Base-by-base conservation (phyloP, 2,329 filamentous ascomycete species). In the Pseudogymnoascus sp. region DNA sequence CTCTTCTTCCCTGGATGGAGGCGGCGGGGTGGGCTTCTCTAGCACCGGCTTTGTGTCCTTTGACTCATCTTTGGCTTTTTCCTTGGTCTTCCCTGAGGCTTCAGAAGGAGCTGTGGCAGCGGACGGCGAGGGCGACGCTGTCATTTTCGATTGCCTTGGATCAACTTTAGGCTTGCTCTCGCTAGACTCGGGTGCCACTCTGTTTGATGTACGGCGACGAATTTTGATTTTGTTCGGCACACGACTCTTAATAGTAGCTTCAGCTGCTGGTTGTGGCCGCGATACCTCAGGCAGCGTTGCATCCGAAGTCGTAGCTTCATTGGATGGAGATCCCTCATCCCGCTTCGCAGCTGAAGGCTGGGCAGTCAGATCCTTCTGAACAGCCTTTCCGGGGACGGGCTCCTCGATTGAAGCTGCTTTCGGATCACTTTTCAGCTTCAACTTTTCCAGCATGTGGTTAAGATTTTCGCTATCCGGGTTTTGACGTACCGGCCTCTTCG, bases 381-480 rank as follows among this genome's bases (percentile, higher is more conserved):
- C 25, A 35, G 50, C 50, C 14, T 57, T 57, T 18, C 5, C 14
- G 35, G 28, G 18, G 39, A 43, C 20, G 39, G 39, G 20, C 39
- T 43, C 39, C 20, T 20, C 20, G 39, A 43, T 62, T 18, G 41
- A 30, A 28, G 28, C 12, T n/a, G 62, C 38, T 25, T 58, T 33
- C 25, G 59, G 50, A n/a, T 65, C 63, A 14, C 59, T 41, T 63
- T 60, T 67, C 62, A 71, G 41, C 58, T 64, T 66, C 61, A 71
- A 62, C 30, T 62, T 68, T n/a, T 66, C 65, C 69, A 71, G 69
- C 39, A 69, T 38, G 58, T 63, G 62, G 57, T 71, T 67, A 25
- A 71, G 59, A 8, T 43, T 43, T 14, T 43, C 39, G 39, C 20
- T 43, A 18, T 43, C 39, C 39, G 39, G 39, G 20, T 43, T 43